These are phyloP conservation scores for Jaapia argillacea DNA, from an alignment of 768 basidiomycete genomes.

Conservation along the genomic window DNA sequence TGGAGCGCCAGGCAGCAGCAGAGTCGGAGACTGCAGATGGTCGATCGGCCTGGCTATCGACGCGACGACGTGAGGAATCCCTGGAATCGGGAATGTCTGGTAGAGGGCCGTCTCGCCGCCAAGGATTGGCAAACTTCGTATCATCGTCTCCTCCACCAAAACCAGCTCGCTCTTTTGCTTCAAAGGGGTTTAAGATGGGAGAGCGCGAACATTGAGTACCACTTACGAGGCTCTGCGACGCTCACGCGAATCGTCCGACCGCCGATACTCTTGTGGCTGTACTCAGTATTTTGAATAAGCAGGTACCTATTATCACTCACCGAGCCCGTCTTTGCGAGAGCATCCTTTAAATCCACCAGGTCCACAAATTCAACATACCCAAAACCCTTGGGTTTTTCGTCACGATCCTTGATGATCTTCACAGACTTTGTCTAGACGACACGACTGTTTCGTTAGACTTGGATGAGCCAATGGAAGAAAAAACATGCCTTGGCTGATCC, in stretches of 20 bases:
- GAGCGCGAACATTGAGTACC: constrained; percentile 1
- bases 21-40: constrained; percentile 47
- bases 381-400: constrained; percentile 95
- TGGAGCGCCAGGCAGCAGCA: constrained; percentile 59
- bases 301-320: constrained; percentile 31
- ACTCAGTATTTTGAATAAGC: not conserved
- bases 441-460: not conserved
- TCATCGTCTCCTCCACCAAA: constrained; percentile 62
- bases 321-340: constrained; percentile 57
- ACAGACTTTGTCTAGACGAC: constrained; percentile 58
- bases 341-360: constrained; percentile 78
- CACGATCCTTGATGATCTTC: constrained; percentile 88
- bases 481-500: constrained; percentile 42
- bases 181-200: constrained; percentile 7
- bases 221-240: constrained; percentile 94
- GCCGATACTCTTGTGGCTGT: constrained; percentile 42
- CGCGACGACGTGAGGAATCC: constrained; percentile 56
- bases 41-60: constrained; percentile 41
- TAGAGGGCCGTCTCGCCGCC: constrained; percentile 84
- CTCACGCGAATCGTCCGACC: constrained; percentile 81
- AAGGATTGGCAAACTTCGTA: constrained; percentile 73
- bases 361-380: constrained; percentile 96
- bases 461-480: not conserved
- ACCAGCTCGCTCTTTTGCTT: constrained; percentile 69
- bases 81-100: constrained; percentile 55